Conservation (phyloP, 768 basidiomycete genomes). For the Lentinula guzmanii region DNA sequence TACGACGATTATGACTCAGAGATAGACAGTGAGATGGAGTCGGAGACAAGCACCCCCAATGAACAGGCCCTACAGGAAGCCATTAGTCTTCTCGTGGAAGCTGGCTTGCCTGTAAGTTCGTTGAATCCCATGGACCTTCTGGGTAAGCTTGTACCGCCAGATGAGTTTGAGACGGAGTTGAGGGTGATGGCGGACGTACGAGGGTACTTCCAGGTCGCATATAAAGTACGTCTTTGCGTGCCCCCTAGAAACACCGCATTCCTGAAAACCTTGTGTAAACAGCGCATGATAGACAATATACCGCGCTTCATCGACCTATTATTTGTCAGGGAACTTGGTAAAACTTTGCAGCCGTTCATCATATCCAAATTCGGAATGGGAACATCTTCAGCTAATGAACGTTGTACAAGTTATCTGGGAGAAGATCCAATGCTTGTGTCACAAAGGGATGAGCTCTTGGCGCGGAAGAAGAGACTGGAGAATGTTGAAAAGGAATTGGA, state of each 20-base stretch:
- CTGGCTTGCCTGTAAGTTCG: background rate
- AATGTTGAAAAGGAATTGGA: constrained; percentile 30
- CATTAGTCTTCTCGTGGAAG: background rate
- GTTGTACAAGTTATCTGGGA: constrained; percentile 34
- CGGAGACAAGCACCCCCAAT: background rate
- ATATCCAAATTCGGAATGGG: constrained; percentile 31
- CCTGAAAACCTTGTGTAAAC: background rate
- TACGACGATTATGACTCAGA: background rate
- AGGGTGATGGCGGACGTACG: constrained; percentile 35
- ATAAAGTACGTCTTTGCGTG: constrained; percentile 25
- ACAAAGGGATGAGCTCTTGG: constrained; percentile 26
- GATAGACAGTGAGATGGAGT: background rate
- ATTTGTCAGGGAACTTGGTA: constrained; percentile 26
- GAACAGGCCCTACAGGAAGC: background rate
- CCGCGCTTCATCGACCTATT: constrained; percentile 26
- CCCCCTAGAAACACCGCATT: background rate
- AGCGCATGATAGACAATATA: constrained; percentile 42
- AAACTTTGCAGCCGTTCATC: constrained; percentile 24
- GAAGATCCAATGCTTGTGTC: constrained; percentile 36
- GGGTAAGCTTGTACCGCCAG: constrained; percentile 22
- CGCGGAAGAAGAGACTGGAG: constrained; percentile 28
- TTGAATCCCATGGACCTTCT: constrained; percentile 19
- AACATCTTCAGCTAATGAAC: constrained; percentile 23
- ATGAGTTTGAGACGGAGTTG: constrained; percentile 36
- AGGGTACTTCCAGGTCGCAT: constrained; percentile 41